phyloP scores from a whole-genome alignment of 768 basidiomycete species.

The Russula sp. region DNA sequence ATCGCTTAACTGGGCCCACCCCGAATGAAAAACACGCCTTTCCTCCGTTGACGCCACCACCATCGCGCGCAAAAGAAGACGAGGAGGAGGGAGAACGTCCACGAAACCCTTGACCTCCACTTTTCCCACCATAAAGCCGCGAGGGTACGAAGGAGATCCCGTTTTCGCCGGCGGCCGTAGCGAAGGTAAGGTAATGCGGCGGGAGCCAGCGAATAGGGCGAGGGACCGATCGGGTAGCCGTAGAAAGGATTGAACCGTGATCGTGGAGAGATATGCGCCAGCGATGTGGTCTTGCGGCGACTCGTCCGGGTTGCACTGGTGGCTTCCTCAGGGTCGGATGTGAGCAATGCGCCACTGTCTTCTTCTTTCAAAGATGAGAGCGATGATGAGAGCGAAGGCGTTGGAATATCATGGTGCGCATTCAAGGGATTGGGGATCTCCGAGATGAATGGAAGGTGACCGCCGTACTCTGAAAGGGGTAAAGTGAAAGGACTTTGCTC shows the following conservation, averaged over 20 bases:
- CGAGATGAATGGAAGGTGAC: slow-evolving; percentile 47
- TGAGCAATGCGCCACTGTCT: background rate
- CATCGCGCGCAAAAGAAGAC: slow-evolving; percentile 27
- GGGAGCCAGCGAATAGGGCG: slow-evolving; percentile 31
- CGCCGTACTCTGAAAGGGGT: slow-evolving; percentile 57
- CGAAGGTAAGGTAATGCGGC: slow-evolving; percentile 41
- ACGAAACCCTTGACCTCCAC: slow-evolving; percentile 36
- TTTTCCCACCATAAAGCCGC: slow-evolving; percentile 58
- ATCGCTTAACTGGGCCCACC: slow-evolving; percentile 8
- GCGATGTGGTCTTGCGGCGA: slow-evolving; percentile 21
- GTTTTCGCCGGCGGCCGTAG: slow-evolving; percentile 60
- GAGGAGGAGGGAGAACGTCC: slow-evolving; percentile 31
- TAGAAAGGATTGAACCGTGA: slow-evolving; percentile 69
- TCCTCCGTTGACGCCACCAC: slow-evolving; percentile 21
- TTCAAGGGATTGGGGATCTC: slow-evolving; percentile 39
- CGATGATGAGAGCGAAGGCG: slow-evolving; percentile 9
- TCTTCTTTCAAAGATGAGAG: slow-evolving; percentile 3
- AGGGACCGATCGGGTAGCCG: slow-evolving; percentile 50
- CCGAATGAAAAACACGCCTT: slow-evolving; percentile 19
- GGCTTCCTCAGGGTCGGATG: background rate
- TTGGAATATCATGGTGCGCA: background rate
- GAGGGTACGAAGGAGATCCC: slow-evolving; percentile 61
- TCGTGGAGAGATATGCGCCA: slow-evolving; percentile 39
- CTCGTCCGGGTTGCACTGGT: background rate
- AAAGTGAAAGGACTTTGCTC: slow-evolving; percentile 20